Conservation (phyloP, 257 asterid species). For the Verbascum thapsus region DNA sequence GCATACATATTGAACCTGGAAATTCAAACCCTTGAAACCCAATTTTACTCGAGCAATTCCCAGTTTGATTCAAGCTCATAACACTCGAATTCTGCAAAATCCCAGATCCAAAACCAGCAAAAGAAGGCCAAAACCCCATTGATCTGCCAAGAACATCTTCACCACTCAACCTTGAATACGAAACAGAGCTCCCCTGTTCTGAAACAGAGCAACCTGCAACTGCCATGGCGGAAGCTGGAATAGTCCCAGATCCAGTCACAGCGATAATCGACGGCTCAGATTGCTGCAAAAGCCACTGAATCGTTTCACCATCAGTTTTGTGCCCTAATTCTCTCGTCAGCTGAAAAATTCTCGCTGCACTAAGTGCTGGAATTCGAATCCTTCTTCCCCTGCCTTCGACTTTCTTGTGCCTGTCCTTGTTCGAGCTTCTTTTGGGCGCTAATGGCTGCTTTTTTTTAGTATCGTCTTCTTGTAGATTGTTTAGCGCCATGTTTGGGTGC, state of each 20-base stretch:
- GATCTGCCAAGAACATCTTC: slow-evolving; percentile 41
- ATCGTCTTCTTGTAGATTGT: too few relatives aligned
- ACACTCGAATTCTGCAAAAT: slow-evolving; percentile 34
- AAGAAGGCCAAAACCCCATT: slow-evolving; percentile 42
- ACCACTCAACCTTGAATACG: slow-evolving; percentile 38
- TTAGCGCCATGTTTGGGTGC: slow-evolving; percentile 49
- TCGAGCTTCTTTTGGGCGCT: slow-evolving; percentile 56
- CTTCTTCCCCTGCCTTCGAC: slow-evolving; percentile 79
- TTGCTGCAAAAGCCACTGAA: slow-evolving; percentile 77
- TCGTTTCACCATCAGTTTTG: slow-evolving; percentile 73
- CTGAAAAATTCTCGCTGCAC: slow-evolving; percentile 73
- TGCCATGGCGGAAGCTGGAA: slow-evolving; percentile 60
- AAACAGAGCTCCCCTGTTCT: slow-evolving; percentile 51
- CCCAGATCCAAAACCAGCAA: slow-evolving; percentile 38
- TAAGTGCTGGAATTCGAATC: slow-evolving; percentile 68
- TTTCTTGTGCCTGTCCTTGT: slow-evolving; percentile 69
- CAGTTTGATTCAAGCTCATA: slow-evolving; percentile 31
- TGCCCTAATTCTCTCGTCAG: slow-evolving; percentile 66
- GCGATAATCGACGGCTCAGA: slow-evolving; percentile 74
- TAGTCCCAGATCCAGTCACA: slow-evolving; percentile 70
- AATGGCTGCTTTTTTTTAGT: slow-evolving; percentile 39
- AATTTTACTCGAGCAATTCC: too few relatives aligned
- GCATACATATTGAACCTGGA: slow-evolving; percentile 38
- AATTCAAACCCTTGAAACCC: too few relatives aligned
- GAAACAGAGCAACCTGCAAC: slow-evolving; percentile 33